Evolutionary conservation across 345 rosid genomes (phyloP).

Genomic region (Eucalyptus leucophloia): DNA sequence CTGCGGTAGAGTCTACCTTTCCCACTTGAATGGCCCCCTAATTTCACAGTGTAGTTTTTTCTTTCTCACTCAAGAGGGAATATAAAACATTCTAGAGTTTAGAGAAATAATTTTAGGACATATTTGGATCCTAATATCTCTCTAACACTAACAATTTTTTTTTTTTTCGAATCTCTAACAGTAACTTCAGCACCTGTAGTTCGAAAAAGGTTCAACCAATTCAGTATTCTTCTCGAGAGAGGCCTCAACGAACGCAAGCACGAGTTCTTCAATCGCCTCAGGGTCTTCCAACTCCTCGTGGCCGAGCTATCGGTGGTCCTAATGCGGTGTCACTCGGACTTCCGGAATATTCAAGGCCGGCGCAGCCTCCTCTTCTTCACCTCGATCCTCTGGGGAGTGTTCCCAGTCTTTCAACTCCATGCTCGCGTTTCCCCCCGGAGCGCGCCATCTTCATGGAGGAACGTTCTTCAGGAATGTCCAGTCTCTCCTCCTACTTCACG

Average conservation of each 20-base stretch:
- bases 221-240: slow-evolving; percentile 63
- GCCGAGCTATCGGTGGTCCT: slow-evolving; percentile 48
- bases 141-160: too few species aligned
- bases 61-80: too few species aligned
- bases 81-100: too few species aligned
- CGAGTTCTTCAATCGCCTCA: slow-evolving; percentile 59
- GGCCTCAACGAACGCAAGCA: slow-evolving; percentile 75
- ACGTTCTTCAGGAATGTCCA: slow-evolving; percentile 77
- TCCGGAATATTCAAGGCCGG: slow-evolving; percentile 55
- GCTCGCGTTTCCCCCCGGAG: slow-evolving; percentile 78
- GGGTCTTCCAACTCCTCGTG: slow-evolving; percentile 66
- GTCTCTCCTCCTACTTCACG: slow-evolving; percentile 76
- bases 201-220: slow-evolving; percentile 55
- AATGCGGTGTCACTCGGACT: slow-evolving; percentile 96
- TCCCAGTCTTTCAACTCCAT: slow-evolving; percentile 66
- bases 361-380: slow-evolving; percentile 72
- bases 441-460: slow-evolving; percentile 60
- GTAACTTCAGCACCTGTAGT: not conserved
- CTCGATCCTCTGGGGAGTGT: slow-evolving; percentile 84
- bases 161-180: not conserved
- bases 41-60: too few species aligned
- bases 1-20: rapidly evolving
- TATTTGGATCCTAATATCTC: too few species aligned
- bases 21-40: too few species aligned
- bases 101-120: too few species aligned